phyloP scores from a whole-genome alignment of 1,284 basidiomycete species.

The Leccinum pachyderme region DNA sequence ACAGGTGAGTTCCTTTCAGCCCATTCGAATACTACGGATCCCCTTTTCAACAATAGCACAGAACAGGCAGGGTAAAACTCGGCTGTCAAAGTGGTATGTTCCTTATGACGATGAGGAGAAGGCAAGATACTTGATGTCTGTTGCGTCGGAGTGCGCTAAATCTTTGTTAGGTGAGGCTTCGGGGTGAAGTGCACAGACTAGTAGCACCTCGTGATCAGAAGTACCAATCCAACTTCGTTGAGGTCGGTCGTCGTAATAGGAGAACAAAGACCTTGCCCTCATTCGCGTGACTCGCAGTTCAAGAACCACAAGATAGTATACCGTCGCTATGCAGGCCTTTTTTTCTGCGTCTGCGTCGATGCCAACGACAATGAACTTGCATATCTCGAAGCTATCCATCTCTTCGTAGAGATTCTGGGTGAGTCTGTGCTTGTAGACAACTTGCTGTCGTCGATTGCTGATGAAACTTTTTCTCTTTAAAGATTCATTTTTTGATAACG shows the following conservation, averaged over 20 bases:
- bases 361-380: conserved; percentile 98
- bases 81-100: conserved; percentile 96
- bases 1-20: conserved; percentile 14
- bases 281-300: conserved; percentile 56
- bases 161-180: conserved; percentile 69
- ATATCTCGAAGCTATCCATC: conserved; percentile 95
- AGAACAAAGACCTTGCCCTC: neutral
- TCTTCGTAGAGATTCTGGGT: conserved; percentile 99
- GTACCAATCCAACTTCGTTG: conserved; percentile 98
- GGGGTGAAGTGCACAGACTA: conserved; percentile 93
- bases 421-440: conserved; percentile 28
- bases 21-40: neutral
- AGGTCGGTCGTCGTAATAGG: conserved; percentile 55
- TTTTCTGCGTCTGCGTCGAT: conserved; percentile 97
- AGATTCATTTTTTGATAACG: conserved; percentile 98
- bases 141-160: conserved; percentile 3
- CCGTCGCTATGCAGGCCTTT: conserved; percentile 93
- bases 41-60: conserved; percentile 33
- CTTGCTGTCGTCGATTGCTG: neutral
- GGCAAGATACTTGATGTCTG: conserved; percentile 42
- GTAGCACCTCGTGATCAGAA: conserved; percentile 98
- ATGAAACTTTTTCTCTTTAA: conserved; percentile 6
- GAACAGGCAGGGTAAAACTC: conserved; percentile 98
- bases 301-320: conserved; percentile 95
- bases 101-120: conserved; percentile 97